Conservation (phyloP, 768 basidiomycete genomes). For the Mrakia blollopis region DNA sequence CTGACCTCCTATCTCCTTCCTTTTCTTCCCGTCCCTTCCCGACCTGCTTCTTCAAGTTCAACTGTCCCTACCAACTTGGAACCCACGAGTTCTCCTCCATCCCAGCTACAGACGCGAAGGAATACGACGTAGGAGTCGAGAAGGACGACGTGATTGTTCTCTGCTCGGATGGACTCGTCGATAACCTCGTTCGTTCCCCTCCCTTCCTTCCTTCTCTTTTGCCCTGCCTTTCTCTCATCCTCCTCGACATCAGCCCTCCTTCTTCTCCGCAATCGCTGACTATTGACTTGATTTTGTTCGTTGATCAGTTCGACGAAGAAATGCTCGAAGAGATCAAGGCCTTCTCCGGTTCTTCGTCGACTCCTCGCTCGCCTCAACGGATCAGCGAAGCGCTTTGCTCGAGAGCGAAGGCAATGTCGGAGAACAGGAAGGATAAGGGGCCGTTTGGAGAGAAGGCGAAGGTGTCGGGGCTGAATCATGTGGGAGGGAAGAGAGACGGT, state of each 20-base stretch:
- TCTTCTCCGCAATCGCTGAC: no score
- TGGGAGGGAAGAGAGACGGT: neutral
- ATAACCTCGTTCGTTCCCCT: conserved; percentile 43
- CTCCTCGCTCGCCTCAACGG: conserved; percentile 41
- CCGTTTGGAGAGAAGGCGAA: neutral
- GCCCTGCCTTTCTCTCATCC: neutral
- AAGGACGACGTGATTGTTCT: conserved; percentile 46
- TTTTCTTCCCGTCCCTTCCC: neutral
- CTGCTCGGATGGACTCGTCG: conserved; percentile 44
- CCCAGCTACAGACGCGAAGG: conserved; percentile 60
- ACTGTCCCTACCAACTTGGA: conserved; percentile 53
- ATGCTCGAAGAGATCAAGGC: conserved; percentile 43
- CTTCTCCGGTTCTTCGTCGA: conserved; percentile 37
- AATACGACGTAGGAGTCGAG: conserved; percentile 49
- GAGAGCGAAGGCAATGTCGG: conserved; percentile 36
- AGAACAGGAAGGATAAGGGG: neutral
- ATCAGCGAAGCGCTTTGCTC: conserved; percentile 43
- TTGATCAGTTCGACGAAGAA: conserved; percentile 44
- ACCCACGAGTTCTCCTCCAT: conserved; percentile 53
- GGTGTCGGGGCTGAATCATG: conserved; percentile 13
- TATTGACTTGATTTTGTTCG: neutral
- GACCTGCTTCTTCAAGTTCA: conserved; percentile 45
- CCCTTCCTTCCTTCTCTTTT: neutral
- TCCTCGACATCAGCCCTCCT: no score
- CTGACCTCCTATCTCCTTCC: neutral